Percentiles rank a stretch among this genome's conserved stretches.
Evolutionary conservation across 140 eudicot genomes (phyloP).

Genomic region (Bidens hawaiensis): DNA sequence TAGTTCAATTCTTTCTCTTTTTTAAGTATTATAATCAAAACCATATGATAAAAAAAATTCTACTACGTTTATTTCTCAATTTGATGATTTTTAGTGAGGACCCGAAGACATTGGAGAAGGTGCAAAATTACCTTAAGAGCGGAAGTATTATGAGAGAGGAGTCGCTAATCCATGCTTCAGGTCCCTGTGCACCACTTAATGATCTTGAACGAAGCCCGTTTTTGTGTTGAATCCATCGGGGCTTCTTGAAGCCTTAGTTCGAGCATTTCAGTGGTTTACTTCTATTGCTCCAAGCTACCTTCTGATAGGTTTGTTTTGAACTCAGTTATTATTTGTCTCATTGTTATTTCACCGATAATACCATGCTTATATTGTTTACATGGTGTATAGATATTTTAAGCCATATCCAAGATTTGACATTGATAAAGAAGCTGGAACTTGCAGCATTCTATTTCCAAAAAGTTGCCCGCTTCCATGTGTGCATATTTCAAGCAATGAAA

Average conservation of each 20-base stretch:
- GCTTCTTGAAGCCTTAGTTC: constrained; percentile 65
- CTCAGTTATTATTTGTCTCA: neutral
- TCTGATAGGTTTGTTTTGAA: constrained; percentile 68
- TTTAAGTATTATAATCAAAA: no score
- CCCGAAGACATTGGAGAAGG: constrained; percentile 30
- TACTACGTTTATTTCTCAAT: constrained; percentile 1
- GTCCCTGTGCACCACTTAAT: constrained; percentile 61
- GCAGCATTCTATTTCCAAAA: constrained; percentile 60
- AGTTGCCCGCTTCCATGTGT: constrained; percentile 57
- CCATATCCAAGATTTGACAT: constrained; percentile 59
- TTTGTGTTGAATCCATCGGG: constrained; percentile 67
- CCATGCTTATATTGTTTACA: neutral
- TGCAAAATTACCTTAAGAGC: constrained; percentile 49
- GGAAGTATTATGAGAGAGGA: constrained; percentile 68
- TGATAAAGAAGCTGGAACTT: constrained; percentile 35
- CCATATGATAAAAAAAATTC: no score
- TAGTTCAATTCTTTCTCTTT: no score
- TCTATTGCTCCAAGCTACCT: constrained; percentile 86
- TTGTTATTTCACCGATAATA: neutral
- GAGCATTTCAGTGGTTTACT: constrained; percentile 55
- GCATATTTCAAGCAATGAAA: constrained; percentile 35
- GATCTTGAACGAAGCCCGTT: constrained; percentile 33
- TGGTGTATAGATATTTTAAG: constrained; percentile 59
- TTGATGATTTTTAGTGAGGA: constrained; percentile 48
- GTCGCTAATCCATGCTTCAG: constrained; percentile 54